Evolutionary conservation across 1,139 yeast species (phyloP).

Genomic region (Entelexis sorbosivorans): DNA sequence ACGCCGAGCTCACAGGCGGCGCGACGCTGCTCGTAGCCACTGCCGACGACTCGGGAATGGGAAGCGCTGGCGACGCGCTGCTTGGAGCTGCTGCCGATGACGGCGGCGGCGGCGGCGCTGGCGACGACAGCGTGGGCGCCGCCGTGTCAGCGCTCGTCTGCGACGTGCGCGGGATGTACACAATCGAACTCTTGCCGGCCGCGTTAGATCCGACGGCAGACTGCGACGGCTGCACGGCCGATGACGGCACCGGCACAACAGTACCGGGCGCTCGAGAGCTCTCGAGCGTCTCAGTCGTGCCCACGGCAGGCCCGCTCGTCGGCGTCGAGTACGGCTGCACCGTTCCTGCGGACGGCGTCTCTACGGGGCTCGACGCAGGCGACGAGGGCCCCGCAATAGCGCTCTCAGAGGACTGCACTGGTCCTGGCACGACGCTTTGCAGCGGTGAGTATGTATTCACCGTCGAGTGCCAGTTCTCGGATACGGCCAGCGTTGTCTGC

Average conservation of each 20-base stretch:
- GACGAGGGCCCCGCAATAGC: neutral
- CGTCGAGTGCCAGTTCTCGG: slow-evolving; percentile 6
- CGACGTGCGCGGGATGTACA: neutral
- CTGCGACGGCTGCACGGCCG: neutral
- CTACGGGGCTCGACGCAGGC: neutral
- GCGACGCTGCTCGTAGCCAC: neutral
- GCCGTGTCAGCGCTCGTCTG: neutral
- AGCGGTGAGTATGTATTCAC: slow-evolving; percentile 1
- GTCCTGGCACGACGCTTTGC: neutral
- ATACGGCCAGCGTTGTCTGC: slow-evolving; percentile 3
- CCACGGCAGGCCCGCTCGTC: neutral
- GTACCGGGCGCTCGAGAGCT: neutral
- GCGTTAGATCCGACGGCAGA: neutral
- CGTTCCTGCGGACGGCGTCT: neutral
- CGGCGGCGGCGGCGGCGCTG: too few relatives aligned
- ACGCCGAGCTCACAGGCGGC: too few relatives aligned
- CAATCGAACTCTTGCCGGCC: neutral
- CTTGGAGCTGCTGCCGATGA: too few relatives aligned
- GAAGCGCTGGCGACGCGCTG: neutral
- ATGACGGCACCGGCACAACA: neutral
- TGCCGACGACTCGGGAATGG: neutral
- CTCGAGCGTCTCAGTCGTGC: neutral
- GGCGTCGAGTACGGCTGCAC: neutral
- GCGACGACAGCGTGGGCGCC: neutral
- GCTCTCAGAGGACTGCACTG: neutral